Base-by-base conservation (phyloP, 768 basidiomycete genomes). In the Tephrocybe rancida region DNA sequence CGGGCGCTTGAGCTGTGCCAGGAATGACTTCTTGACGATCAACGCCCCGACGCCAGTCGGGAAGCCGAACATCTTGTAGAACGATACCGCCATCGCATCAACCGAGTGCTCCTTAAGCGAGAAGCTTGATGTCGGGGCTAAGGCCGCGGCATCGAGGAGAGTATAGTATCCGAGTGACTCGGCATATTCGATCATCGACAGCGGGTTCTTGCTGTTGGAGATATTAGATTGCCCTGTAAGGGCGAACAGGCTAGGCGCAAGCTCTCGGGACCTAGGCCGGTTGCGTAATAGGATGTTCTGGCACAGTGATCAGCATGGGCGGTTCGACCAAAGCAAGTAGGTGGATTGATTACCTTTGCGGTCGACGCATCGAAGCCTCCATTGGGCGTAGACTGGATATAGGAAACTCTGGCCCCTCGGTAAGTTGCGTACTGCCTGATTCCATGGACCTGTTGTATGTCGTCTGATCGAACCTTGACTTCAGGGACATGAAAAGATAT, bases 21-120 rank as follows among this genome's bases (percentile, higher is more conserved):
- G 68, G 60, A 91, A 90, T 8, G 80, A 79, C 62, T 86, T 84
- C 65, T 85, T 88, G 39, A 88, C 85, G 25, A 94, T 67, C 4
- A 94, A 75, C 11, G 90, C 90, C 30, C 92, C 91, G 38, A 92
- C 82, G 7, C 91, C 91, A 0, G 90, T 92, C 10, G 91, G 91
- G 60, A 85, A 93, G 29, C 91, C 91, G 58, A 92, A 90, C 87
- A 93, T 92, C 61, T 94, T 94, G 71, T 94, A 94, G 62, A 93
- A 92, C 39, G 87, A 90, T 48, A 94, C 64, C 0, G 85, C 90
- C 80, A 92, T 84, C 1, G 90, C 91, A 67, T 94, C 92, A 10
- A 91, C 86, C 3, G 85, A 82, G 26, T 76, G 78, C 47, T 86
- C 80, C 1, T 79, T 68, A 13, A 94, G 73, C 11, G 87, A 87